phyloP scores from a whole-genome alignment of 2,329 filamentous ascomycete species.

The Claviceps sp. region DNA sequence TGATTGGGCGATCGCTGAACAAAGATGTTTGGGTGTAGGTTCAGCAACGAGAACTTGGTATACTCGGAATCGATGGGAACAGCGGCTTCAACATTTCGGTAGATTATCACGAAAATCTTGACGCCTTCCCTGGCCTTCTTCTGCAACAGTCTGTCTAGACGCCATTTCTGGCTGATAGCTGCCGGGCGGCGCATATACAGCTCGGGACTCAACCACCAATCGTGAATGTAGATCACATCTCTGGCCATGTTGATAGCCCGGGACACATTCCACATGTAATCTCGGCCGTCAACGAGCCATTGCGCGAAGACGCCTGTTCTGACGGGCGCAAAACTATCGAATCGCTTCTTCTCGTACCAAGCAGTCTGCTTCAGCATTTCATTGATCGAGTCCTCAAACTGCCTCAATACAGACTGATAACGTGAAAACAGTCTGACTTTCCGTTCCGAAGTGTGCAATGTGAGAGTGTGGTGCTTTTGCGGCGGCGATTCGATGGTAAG shows the following conservation, averaged over 20 bases:
- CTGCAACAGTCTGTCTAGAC: conserved; percentile 83
- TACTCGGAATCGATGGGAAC: conserved; percentile 97
- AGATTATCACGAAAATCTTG: conserved; percentile 95
- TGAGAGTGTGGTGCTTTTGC: conserved; percentile 67
- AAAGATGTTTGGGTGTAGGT: conserved; percentile 91
- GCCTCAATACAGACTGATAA: conserved; percentile 75
- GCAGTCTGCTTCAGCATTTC: conserved; percentile 73
- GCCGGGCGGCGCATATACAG: conserved; percentile 88
- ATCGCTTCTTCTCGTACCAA: conserved; percentile 75
- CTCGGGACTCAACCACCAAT: conserved; percentile 97
- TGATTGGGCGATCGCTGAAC: conserved; percentile 95
- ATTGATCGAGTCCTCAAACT: conserved; percentile 86
- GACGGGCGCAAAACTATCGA: conserved; percentile 87
- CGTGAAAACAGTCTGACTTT: conserved; percentile 83
- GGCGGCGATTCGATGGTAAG: conserved; percentile 22
- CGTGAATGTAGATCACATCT: conserved; percentile 97
- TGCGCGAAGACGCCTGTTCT: conserved; percentile 78
- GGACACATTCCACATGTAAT: conserved; percentile 99
- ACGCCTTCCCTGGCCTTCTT: conserved; percentile 89
- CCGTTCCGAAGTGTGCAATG: conserved; percentile 80
- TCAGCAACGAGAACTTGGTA: conserved; percentile 89
- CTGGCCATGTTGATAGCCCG: conserved; percentile 92
- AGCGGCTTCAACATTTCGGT: conserved; percentile 92
- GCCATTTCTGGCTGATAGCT: conserved; percentile 96
- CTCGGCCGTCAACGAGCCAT: conserved; percentile 91